phyloP scores from a whole-genome alignment of 148 eudicot genomes.

The Hydrangea macrophylla region DNA sequence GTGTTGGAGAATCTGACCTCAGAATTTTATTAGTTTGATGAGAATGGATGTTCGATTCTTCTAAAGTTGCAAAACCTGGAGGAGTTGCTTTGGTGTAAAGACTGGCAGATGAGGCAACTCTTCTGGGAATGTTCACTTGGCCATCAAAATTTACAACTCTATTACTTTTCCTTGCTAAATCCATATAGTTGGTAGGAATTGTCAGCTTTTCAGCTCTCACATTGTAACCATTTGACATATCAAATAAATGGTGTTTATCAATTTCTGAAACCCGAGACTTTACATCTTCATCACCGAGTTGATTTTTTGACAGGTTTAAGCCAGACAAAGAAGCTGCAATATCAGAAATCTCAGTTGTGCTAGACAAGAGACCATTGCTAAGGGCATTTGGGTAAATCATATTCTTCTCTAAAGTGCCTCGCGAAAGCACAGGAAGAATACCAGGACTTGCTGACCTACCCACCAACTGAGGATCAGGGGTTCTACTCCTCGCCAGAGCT shows the following conservation, averaged over 20 bases:
- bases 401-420: slow-evolving; percentile 14
- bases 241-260: slow-evolving; percentile 13
- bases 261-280: slow-evolving; percentile 25
- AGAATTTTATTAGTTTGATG: slow-evolving; percentile 20
- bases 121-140: slow-evolving; percentile 24
- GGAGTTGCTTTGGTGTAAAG: slow-evolving; percentile 20
- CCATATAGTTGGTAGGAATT: slow-evolving; percentile 15
- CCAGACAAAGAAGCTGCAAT: slow-evolving; percentile 41
- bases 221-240: slow-evolving; percentile 20
- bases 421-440: slow-evolving; percentile 17
- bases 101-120: slow-evolving; percentile 30
- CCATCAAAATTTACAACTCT: slow-evolving; percentile 22
- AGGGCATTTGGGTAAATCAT: slow-evolving; percentile 10
- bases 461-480: slow-evolving; percentile 33
- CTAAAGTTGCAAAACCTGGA: slow-evolving; percentile 19
- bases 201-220: slow-evolving; percentile 23
- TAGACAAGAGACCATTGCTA: slow-evolving; percentile 32
- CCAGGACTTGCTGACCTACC: slow-evolving; percentile 29
- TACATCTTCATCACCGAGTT: slow-evolving; percentile 21
- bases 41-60: slow-evolving; percentile 21
- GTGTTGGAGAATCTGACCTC: slow-evolving; percentile 18
- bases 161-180: slow-evolving; percentile 22
- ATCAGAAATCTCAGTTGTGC: slow-evolving; percentile 39
- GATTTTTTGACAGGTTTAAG: slow-evolving; percentile 30
- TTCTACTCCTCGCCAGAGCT: slow-evolving; percentile 26